These are phyloP conservation scores for Arxiozyma slooffiae DNA, from an alignment of 1,139 yeast species.

Conservation along the genomic window DNA sequence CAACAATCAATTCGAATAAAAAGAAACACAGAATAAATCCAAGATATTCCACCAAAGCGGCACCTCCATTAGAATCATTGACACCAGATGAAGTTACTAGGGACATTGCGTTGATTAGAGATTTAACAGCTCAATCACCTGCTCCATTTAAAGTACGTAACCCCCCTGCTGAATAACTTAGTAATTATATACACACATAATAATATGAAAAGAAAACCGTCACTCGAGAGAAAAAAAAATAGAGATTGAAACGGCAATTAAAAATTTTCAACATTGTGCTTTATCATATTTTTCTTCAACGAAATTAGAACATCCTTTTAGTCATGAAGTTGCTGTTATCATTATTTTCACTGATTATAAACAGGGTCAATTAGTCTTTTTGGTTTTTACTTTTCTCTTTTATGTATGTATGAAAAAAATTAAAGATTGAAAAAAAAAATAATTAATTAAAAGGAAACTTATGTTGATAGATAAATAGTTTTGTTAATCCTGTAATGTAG, in stretches of 20 bases:
- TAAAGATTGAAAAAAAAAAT: too few relatives aligned
- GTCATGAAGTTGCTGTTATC: too few relatives aligned
- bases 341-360: too few relatives aligned
- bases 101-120: constrained; percentile 28
- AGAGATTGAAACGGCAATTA: background rate
- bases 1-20: constrained; percentile 12
- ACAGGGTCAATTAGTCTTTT: too few relatives aligned
- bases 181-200: too few relatives aligned
- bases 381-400: too few relatives aligned
- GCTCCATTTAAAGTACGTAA: constrained; percentile 25
- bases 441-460: too few relatives aligned
- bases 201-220: too few relatives aligned
- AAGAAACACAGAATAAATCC: constrained; percentile 26
- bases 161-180: background rate
- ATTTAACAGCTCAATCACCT: constrained; percentile 26
- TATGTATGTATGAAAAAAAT: too few relatives aligned
- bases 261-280: background rate
- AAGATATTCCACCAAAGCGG: constrained; percentile 29
- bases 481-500: background rate
- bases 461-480: background rate
- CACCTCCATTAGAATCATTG: constrained; percentile 29
- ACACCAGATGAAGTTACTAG: constrained; percentile 29
- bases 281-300: too few relatives aligned
- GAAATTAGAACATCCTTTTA: too few relatives aligned
- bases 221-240: too few relatives aligned